These are phyloP conservation scores for Globisporangium megalacanthum DNA, from an alignment of 352 stramenopile genomes.

Conservation along the genomic window DNA sequence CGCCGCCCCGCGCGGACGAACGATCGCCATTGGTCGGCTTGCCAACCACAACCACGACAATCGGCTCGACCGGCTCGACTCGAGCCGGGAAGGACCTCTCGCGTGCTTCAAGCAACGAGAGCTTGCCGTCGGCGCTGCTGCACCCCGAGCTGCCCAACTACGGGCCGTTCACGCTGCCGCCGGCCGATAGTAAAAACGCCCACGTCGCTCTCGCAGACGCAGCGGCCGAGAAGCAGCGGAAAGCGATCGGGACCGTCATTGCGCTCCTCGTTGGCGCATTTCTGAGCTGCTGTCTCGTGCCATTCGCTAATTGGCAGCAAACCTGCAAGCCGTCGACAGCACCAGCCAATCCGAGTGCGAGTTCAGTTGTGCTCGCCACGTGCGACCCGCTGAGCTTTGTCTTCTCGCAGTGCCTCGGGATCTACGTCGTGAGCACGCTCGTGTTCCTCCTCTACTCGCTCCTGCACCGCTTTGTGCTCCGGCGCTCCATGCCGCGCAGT, in stretches of 20 bases:
- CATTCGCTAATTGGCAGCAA: slow-evolving; percentile 74
- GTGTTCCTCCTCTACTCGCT: slow-evolving; percentile 74
- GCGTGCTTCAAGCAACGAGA: slow-evolving; percentile 15
- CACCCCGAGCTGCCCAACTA: slow-evolving; percentile 81
- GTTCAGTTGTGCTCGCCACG: slow-evolving; percentile 34
- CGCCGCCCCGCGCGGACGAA: slow-evolving; percentile 14
- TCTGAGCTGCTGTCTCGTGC: slow-evolving; percentile 70
- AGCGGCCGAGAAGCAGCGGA: slow-evolving; percentile 45
- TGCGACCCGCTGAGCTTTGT: slow-evolving; percentile 82
- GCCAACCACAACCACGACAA: background rate
- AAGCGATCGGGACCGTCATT: slow-evolving; percentile 53
- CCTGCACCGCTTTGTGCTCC: slow-evolving; percentile 70
- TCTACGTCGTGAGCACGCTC: slow-evolving; percentile 74
- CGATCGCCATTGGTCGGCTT: slow-evolving; percentile 23
- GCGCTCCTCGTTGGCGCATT: slow-evolving; percentile 65
- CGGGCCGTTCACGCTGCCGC: slow-evolving; percentile 71
- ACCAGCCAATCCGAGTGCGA: slow-evolving; percentile 5
- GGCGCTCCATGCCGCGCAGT: slow-evolving; percentile 70
- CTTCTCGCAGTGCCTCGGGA: slow-evolving; percentile 78
- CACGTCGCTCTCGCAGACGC: slow-evolving; percentile 49
- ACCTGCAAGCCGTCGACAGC: slow-evolving; percentile 31
- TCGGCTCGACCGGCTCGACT: background rate
- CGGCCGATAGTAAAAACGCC: slow-evolving; percentile 33
- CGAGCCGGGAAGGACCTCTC: slow-evolving; percentile 6
- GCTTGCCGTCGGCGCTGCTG: slow-evolving; percentile 47